phyloP scores from a whole-genome alignment of 2,329 filamentous ascomycete species.

The Chrysosporium queenslandicum region DNA sequence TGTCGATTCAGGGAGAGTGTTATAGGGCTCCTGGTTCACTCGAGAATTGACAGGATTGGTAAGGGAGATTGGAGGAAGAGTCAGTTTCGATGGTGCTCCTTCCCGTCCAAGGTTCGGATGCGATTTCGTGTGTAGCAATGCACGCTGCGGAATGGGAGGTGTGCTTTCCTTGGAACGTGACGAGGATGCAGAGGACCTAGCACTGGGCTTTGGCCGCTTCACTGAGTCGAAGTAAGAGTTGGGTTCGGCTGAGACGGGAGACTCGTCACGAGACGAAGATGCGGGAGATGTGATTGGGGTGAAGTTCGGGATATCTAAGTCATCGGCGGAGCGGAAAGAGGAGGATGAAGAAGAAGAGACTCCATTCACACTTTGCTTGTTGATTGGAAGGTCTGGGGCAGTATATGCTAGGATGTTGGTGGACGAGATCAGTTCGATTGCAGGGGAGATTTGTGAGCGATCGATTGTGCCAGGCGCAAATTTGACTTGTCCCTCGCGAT shows the following conservation, averaged over 20 bases:
- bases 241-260: slow-evolving; percentile 42
- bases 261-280: slow-evolving; percentile 33
- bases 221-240: slow-evolving; percentile 40
- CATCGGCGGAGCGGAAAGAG: slow-evolving; percentile 53
- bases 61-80: slow-evolving; percentile 32
- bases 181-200: slow-evolving; percentile 33
- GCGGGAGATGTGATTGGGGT: slow-evolving; percentile 40
- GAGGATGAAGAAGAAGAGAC: slow-evolving; percentile 46
- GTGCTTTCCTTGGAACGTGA: slow-evolving; percentile 38
- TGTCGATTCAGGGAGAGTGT: slow-evolving; percentile 29
- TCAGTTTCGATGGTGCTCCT: slow-evolving; percentile 50
- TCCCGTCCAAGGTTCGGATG: slow-evolving; percentile 65
- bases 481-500: slow-evolving; percentile 37
- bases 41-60: slow-evolving; percentile 24
- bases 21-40: slow-evolving; percentile 29
- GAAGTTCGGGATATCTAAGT: slow-evolving; percentile 36
- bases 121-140: slow-evolving; percentile 74
- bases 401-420: slow-evolving; percentile 96
- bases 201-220: slow-evolving; percentile 6
- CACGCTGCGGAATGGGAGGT: slow-evolving; percentile 64
- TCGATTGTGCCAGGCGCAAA: slow-evolving; percentile 39
- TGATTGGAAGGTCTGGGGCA: slow-evolving; percentile 62
- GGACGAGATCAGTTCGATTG: slow-evolving; percentile 78
- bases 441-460: slow-evolving; percentile 61
- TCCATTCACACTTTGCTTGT: slow-evolving; percentile 29